Conservation (phyloP, 331 rosid genomes). For the Pyrus hybrid region DNA sequence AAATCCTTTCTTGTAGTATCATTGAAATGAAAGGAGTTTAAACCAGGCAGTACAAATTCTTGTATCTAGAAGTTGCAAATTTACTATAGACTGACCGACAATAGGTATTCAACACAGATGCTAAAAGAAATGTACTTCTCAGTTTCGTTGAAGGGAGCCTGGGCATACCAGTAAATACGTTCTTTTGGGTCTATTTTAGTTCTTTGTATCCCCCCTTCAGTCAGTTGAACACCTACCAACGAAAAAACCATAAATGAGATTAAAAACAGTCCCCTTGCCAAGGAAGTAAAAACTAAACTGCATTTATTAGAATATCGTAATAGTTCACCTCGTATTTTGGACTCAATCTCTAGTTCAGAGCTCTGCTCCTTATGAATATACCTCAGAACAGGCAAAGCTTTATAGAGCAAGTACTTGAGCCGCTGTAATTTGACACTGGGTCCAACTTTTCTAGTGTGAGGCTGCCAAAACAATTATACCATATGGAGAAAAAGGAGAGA, state of each 20-base stretch:
- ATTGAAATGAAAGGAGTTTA: not conserved
- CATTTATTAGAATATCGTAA: not conserved
- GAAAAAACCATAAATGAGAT: not conserved
- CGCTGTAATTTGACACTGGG: slow-evolving; percentile 33
- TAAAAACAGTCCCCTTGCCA: not conserved
- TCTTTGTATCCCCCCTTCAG: slow-evolving; percentile 43
- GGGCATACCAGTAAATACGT: slow-evolving; percentile 60
- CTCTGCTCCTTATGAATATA: slow-evolving; percentile 49
- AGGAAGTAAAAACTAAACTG: not conserved
- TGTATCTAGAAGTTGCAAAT: not conserved
- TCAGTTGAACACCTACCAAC: slow-evolving; percentile 40
- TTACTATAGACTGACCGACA: not conserved
- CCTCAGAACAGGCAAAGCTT: slow-evolving; percentile 56
- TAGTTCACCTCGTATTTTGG: slow-evolving; percentile 38
- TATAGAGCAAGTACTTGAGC: slow-evolving; percentile 38
- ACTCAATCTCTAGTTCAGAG: slow-evolving; percentile 53
- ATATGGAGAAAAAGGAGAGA: not conserved
- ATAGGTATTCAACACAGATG: not conserved
- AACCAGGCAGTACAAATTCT: not conserved
- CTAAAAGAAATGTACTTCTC: not conserved
- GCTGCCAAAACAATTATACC: slow-evolving; percentile 29
- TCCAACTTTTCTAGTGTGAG: slow-evolving; percentile 17
- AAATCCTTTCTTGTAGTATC: not conserved
- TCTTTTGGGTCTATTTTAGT: slow-evolving; percentile 34
- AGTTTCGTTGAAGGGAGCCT: not conserved